A percentile compares a stretch with the other conserved stretches of the same genome.
Conservation (phyloP, 441 rosid species). For the Raphanus hybrid region DNA sequence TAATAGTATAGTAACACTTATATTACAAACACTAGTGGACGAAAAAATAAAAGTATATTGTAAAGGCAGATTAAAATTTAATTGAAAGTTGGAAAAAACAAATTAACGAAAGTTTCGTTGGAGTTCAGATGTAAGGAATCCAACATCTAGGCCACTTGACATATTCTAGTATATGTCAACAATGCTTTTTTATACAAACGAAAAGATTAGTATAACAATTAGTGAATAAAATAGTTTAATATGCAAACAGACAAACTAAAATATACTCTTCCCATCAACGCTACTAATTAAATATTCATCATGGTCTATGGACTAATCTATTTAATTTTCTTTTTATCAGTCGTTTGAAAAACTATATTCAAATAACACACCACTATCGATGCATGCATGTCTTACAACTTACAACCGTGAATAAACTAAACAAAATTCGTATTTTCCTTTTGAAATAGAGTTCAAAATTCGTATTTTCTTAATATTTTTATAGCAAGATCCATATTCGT, state of each 20-base stretch:
- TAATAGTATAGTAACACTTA: background rate
- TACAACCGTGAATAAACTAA: slow-evolving; percentile 29
- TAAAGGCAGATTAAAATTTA: background rate
- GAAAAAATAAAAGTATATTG: background rate
- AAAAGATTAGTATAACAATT: slow-evolving; percentile 8
- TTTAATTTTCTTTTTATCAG: background rate
- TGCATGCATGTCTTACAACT: slow-evolving; percentile 38
- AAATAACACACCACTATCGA: background rate
- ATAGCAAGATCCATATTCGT: background rate
- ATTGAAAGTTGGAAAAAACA: slow-evolving; percentile 5
- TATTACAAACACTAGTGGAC: background rate
- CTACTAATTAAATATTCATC: too few species aligned
- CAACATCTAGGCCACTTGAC: slow-evolving; percentile 41
- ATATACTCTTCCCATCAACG: slow-evolving; percentile 12
- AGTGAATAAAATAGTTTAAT: background rate
- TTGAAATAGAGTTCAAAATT: background rate
- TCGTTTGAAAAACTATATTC: background rate
- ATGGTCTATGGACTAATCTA: too few species aligned
- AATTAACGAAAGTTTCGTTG: slow-evolving; percentile 35
- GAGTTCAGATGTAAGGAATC: slow-evolving; percentile 45
- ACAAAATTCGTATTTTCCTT: background rate
- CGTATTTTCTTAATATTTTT: background rate
- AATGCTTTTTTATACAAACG: slow-evolving; percentile 17
- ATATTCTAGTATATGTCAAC: background rate
- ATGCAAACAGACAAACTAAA: slow-evolving; percentile 23